A percentile compares a stretch with the other conserved stretches of the same genome.
phyloP scores from a whole-genome alignment of 441 rosid species.

The Aleurites moluccanus region DNA sequence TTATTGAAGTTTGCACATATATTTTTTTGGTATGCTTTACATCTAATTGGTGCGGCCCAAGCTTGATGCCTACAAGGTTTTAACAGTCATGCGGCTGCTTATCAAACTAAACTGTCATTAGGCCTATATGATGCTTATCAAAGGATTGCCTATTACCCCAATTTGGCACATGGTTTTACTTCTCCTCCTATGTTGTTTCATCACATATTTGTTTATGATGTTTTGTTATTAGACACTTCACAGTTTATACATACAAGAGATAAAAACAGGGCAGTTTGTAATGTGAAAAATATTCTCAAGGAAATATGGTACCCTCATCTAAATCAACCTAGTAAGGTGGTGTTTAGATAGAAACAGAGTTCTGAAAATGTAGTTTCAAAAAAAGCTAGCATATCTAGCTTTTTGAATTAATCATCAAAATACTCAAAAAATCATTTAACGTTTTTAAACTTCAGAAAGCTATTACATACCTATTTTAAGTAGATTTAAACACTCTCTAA shows the following conservation, averaged over 20 bases:
- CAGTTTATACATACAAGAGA: background rate
- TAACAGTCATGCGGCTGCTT: background rate
- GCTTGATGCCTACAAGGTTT: background rate
- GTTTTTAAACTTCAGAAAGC: too few relatives aligned
- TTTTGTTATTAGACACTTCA: background rate
- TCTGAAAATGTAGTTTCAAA: too few relatives aligned
- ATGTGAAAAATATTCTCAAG: background rate
- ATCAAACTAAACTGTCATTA: background rate
- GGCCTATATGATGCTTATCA: background rate
- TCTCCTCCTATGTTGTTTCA: background rate
- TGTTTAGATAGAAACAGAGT: too few relatives aligned
- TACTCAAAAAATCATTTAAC: too few relatives aligned
- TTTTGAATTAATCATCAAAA: too few relatives aligned
- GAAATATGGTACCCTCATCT: background rate
- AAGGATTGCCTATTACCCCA: background rate
- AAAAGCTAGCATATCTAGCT: too few relatives aligned
- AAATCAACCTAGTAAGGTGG: constrained; percentile 1
- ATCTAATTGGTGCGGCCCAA: background rate
- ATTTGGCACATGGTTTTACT: background rate
- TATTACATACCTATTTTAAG: too few relatives aligned
- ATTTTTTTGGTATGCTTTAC: background rate
- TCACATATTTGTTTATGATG: background rate
- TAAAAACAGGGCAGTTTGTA: background rate
- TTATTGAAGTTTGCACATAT: background rate
- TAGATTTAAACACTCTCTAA: too few relatives aligned